Base-by-base conservation (phyloP, 805 yeast genomes). In the Pichia eremophila region DNA sequence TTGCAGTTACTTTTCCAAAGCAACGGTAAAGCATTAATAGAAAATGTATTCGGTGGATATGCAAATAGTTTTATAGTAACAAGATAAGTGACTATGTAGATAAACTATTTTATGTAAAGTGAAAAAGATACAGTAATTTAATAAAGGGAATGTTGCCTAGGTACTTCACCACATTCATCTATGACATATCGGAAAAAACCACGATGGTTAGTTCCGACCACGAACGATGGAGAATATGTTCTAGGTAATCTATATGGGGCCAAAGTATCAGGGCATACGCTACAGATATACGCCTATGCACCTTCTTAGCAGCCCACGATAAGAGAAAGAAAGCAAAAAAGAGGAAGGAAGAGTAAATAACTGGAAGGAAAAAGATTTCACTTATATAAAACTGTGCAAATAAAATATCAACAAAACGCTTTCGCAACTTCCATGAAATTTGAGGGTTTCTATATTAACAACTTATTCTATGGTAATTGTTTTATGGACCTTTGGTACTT, bases 221-320 rank as follows among this genome's bases (percentile, higher is more conserved):
- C 69, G 73, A 72, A 79, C 77, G 78, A 79, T 79, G 89, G 86
- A 80, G 77, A 83, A 83, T 83, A 83, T 83, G 91, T 83, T 78
- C 72, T 73, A 71, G 55, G 73, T 88, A 75, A 60, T 77, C 71
- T 59, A 57, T 80, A 67, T 84, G 67, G 85, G 85, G 77, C 67
- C 67, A 64, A 63, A 51, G 84, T 79, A 78, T 78, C 82, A 40
- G 48, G 49, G 47, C 47, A n/a, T 37, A 34, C 34, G 28, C 50
- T 45, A 48, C 50, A 17, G 42, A 47, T 17, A 43, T 38, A 44
- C 44, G 50, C 36, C 19, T 41, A 37, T 31, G 45, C 44, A 35
- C 50, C 47, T 44, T 48, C 47, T 48, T 39, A 17, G 29, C 39
- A 34, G 50, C 47, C 50, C 50, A 25, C 28, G n/a, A 7, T n/a